Conservation (phyloP, 2,329 filamentous ascomycete genomes). For the Blumeria graminis region DNA sequence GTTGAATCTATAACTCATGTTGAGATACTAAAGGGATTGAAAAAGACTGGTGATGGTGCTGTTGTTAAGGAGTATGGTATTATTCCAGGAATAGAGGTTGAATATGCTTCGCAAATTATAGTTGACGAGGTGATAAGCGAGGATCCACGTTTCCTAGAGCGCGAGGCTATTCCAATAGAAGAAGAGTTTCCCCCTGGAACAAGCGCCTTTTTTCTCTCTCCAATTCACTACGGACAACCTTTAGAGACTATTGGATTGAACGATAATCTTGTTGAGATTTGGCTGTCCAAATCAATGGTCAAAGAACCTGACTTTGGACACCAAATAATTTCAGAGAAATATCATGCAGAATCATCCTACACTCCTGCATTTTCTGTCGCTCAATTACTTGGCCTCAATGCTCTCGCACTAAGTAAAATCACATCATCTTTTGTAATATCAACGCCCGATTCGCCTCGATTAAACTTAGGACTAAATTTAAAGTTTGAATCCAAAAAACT, state of each 20-base stretch:
- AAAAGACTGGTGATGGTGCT: conserved; percentile 75
- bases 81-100: conserved; percentile 62
- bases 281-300: conserved; percentile 45
- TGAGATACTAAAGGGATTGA: conserved; percentile 76
- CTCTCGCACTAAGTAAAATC: conserved; percentile 79
- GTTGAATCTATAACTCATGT: conserved; percentile 83
- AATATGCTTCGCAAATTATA: conserved; percentile 76
- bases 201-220: conserved; percentile 78
- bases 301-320: conserved; percentile 65
- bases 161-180: conserved; percentile 62
- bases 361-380: conserved; percentile 76
- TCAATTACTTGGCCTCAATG: conserved; percentile 55
- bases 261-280: conserved; percentile 52
- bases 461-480: conserved; percentile 83
- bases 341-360: conserved; percentile 51
- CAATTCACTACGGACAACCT: conserved; percentile 77
- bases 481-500: conserved; percentile 92
- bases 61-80: conserved; percentile 80
- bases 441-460: conserved; percentile 46
- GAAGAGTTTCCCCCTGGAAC: conserved; percentile 74
- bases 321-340: conserved; percentile 37
- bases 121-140: conserved; percentile 79
- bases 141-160: conserved; percentile 83
- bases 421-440: conserved; percentile 81
- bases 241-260: conserved; percentile 58